Evolutionary conservation across 108 stramenopile genomes (phyloP), one percentile per base, ranked within the genome.

Genomic region (Licmophora abbreviata): DNA sequence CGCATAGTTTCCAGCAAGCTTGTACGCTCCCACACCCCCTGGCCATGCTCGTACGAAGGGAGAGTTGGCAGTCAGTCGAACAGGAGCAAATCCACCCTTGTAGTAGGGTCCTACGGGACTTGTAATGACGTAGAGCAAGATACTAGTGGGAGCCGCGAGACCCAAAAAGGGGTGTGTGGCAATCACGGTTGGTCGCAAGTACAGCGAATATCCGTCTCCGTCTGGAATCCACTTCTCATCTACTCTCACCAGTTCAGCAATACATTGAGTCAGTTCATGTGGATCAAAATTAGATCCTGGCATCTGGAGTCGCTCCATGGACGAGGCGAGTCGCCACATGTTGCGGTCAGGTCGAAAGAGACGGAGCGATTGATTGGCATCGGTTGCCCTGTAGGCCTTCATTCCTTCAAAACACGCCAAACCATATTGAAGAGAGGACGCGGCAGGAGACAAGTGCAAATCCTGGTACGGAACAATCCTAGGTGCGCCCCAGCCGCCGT

Each of bases 361-460:
- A 12, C 82, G 71, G 14, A 97, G 36, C 11, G 53, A 63, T 18
- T 63, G 54, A 22, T 51, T 34, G 40, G 74, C 68, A 12, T n/a
- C 44, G 29, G 76, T 14, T 8, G 77, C 63, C 34, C 63, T 75
- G 67, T 88, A 88, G 4, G 87, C 87, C 46, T 88, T 88, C 82
- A 88, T 83, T 64, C 89, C 96, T 64, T 97, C 96, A 71, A 97
- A 97, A 71, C 93, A 92, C 67, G 93, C 62, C n/a, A 94, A 65
- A 28, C 89, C 95, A 59, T 97, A 97, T 69, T 97, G 95, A 29
- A 97, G 71, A 30, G 77, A 56, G 24, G 83, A 63, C 22, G 91
- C 76, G 6, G 95, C 96, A 15, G 96, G 96, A 74, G 66, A 71
- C 9, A 98, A 48, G 6, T 29, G 47, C 27, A 98, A 68, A 66